Percentiles rank a stretch among this genome's conserved stretches.
phyloP scores from a whole-genome alignment of 352 stramenopile genomes.

The Globisporangium mamillatum region DNA sequence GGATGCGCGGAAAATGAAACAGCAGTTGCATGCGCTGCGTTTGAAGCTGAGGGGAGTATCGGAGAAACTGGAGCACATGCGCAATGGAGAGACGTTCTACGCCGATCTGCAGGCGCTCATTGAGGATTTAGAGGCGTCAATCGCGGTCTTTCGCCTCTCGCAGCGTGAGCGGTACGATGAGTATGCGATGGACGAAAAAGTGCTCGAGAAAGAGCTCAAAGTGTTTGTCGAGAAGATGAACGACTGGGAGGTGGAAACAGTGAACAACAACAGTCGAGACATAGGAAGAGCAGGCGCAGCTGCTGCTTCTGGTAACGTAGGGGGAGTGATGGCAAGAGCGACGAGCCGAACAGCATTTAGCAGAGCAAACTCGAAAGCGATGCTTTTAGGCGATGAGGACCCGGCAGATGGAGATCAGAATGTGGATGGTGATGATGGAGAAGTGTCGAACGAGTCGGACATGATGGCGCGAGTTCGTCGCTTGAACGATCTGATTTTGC shows the following conservation, averaged over 20 bases:
- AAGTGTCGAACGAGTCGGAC: conserved; percentile 20
- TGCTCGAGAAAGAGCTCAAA: conserved; percentile 52
- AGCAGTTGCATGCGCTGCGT: conserved; percentile 33
- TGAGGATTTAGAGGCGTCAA: conserved; percentile 41
- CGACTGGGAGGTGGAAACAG: conserved; percentile 33
- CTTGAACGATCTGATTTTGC: conserved; percentile 52
- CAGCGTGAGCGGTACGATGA: conserved; percentile 44
- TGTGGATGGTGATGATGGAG: background rate
- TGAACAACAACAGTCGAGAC: background rate
- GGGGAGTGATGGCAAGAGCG: background rate
- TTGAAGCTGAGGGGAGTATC: conserved; percentile 29
- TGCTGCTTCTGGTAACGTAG: background rate
- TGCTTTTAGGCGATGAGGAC: background rate
- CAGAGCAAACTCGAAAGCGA: background rate
- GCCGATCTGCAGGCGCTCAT: conserved; percentile 52
- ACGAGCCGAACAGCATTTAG: background rate
- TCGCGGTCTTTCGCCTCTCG: conserved; percentile 33
- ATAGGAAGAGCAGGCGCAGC: background rate
- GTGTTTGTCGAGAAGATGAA: conserved; percentile 41
- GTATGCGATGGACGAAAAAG: conserved; percentile 51
- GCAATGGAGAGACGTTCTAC: conserved; percentile 42
- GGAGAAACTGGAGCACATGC: conserved; percentile 45
- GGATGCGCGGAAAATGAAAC: conserved; percentile 31
- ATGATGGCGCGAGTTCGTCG: conserved; percentile 46
- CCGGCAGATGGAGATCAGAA: background rate